Conservation (phyloP, 73 alveolate genomes). For the Breviolum minutum region DNA sequence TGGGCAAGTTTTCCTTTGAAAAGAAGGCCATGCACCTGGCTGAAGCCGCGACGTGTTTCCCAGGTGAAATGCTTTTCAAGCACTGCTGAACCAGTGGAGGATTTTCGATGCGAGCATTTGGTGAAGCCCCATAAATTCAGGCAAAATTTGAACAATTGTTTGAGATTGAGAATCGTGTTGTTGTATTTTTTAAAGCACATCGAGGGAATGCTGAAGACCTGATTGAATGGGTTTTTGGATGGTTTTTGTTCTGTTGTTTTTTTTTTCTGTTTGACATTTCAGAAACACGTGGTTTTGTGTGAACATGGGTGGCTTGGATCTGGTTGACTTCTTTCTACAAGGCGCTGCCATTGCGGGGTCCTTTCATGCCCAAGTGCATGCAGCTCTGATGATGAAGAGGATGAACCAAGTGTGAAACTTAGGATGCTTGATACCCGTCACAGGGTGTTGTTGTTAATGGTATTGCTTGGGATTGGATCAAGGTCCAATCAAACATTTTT, state of each 20-base stretch:
- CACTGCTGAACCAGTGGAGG: constrained; percentile 6
- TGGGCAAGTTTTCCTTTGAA: too few relatives aligned
- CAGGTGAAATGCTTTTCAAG: constrained; percentile 26
- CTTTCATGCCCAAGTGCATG: background rate
- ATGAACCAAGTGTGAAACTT: constrained; percentile 4
- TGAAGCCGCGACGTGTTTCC: background rate
- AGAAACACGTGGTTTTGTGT: too few relatives aligned
- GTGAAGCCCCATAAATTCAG: constrained; percentile 54
- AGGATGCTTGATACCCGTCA: background rate
- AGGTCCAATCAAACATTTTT: too few relatives aligned
- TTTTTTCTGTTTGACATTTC: too few relatives aligned
- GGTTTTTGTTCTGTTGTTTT: too few relatives aligned
- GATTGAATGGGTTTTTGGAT: too few relatives aligned
- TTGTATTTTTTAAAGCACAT: too few relatives aligned
- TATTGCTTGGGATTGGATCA: too few relatives aligned
- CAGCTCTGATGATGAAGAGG: background rate
- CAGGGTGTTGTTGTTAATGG: too few relatives aligned
- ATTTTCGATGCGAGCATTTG: constrained; percentile 30
- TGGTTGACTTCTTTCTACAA: background rate
- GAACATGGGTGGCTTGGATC: too few relatives aligned
- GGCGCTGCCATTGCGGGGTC: constrained; percentile 91
- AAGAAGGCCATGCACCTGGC: too few relatives aligned
- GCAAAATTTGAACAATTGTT: background rate
- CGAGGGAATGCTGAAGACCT: too few relatives aligned
- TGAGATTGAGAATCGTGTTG: background rate